Evolutionary conservation across 2,329 filamentous ascomycete genomes (phyloP), one percentile per base, ranked within the genome.

Genomic region (Atkinsonella hypoxylon): DNA sequence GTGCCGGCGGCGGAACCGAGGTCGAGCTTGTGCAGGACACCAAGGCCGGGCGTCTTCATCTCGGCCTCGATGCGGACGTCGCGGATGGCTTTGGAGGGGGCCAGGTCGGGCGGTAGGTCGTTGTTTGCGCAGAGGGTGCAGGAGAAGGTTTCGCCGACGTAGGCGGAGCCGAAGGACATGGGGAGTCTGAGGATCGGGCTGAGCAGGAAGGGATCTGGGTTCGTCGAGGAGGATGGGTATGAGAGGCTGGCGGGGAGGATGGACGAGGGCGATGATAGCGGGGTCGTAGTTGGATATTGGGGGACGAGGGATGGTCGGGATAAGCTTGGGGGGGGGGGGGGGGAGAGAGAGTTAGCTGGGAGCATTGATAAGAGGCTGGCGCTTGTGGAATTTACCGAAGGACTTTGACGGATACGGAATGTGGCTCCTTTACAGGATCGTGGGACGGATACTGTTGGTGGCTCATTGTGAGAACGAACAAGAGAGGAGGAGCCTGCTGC

Each of bases 101-200:
- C 40, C 51, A 60, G 56, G 45, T 39, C 54, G 5, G 56, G 39
- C 0, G 44, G 13, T 22, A 32, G 18, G 69, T 97, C 91, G 64
- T 96, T 91, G 72, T 95, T 96, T n/a, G 87, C 90, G 69, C 90
- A 95, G 20, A 97, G 76, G 1, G 91, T 95, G 69, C 93, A 98
- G 56, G 85, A 84, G 69, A 98, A 97, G 0, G 85, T 89, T 71
- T 97, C 90, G 59, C 93, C 93, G 18, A 97, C 91, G 65, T 96
- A 96, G 9, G 91, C 90, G 12, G 88, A 91, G 43, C 90, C 91
- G 65, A 98, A 97, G 0, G 89, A 85, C 15, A 89, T 84, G 10
- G 93, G 91, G 1, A 97, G 82, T 45, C 88, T 93, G 60, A 97
- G 78, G 49, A 82, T 74, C 1, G 80, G 80, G 34, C 75, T 77